Base-by-base conservation (phyloP, 1,284 basidiomycete species). In the Boletellus dicymbophilus region DNA sequence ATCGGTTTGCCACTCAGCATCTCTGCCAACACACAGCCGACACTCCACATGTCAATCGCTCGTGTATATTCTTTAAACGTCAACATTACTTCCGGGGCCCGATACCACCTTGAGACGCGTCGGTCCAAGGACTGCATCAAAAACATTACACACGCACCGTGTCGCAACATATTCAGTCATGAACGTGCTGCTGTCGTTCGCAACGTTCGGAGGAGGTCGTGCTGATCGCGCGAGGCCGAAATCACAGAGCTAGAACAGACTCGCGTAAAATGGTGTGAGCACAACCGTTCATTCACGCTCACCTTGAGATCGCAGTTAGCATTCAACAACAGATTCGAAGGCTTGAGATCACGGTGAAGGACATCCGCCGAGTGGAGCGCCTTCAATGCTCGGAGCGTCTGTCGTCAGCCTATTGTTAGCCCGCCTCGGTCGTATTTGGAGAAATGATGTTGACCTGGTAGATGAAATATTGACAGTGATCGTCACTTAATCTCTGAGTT, bases 121-220 rank as follows among this genome's bases (percentile, higher is more conserved):
- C 30, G 47, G 48, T 44, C 23, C 26, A 11, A 23, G 30, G 37
- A 30, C n/a, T 13, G 3, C 7, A 25, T 4, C 18, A 21, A 34
- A 22, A 23, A 7, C 31, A 18, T 20, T 18, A 33, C 22, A 3
- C n/a, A 51, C 72, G 42, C 52, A 87, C 82, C 86, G 78, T 22
- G 94, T 94, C 7, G 93, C 92, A 30, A 95, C 93, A 59, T 94
- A 95, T 81, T 96, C 94, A 0, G 93, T 96, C 89, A 96, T 93
- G 71, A 95, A 94, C 0, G 90, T 93, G 58, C 85, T 88, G 49
- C 84, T 89, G 56, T 92, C 91, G 54, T 90, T 84, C 13, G 83
- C 88, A 5, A 86, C 82, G 59, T 90, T 85, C 3, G 90, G 90
- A 8, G 88, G 88, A 0, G 88, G 89, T 37, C 84, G 80, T 9